Evolutionary conservation across 805 yeast species (phyloP).

Genomic region (Candida sakaeoensis): DNA sequence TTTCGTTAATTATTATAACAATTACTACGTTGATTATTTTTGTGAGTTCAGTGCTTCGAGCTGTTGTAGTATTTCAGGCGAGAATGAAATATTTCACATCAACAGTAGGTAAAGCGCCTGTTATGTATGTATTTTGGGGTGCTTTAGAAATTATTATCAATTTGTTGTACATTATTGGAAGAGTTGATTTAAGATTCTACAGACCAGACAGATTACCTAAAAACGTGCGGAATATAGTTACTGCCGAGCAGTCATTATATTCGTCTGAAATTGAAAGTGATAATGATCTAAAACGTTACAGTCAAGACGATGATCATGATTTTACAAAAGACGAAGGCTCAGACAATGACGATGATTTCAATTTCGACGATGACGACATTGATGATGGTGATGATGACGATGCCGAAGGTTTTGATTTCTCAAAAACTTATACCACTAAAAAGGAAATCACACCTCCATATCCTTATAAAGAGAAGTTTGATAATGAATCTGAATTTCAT

Average conservation of each 20-base stretch:
- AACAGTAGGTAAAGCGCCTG: slow-evolving; percentile 30
- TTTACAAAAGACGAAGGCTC: neutral
- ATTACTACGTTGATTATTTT: slow-evolving; percentile 47
- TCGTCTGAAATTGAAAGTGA: slow-evolving; percentile 8
- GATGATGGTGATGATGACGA: slow-evolving; percentile 10
- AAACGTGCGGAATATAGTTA: slow-evolving; percentile 27
- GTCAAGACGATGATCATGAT: neutral
- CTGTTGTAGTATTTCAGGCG: slow-evolving; percentile 14
- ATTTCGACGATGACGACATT: no score
- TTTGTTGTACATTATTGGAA: slow-evolving; percentile 49
- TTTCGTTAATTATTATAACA: slow-evolving; percentile 44
- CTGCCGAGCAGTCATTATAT: slow-evolving; percentile 28
- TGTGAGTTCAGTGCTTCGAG: slow-evolving; percentile 46
- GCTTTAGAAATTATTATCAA: slow-evolving; percentile 55
- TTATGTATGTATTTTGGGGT: slow-evolving; percentile 66
- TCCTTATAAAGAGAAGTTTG: slow-evolving; percentile 13
- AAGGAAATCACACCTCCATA: slow-evolving; percentile 3
- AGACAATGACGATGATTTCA: slow-evolving; percentile 2
- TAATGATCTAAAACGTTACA: neutral
- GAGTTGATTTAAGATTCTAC: slow-evolving; percentile 73
- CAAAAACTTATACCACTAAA: slow-evolving; percentile 7
- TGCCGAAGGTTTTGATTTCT: slow-evolving; percentile 14
- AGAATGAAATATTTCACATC: slow-evolving; percentile 15
- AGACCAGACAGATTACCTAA: slow-evolving; percentile 56
- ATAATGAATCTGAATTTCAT: slow-evolving; percentile 21